Percentiles rank a stretch among this genome's conserved stretches.
These are phyloP conservation scores for Torulaspora microellipsoides DNA, from an alignment of 805 yeast species.

Conservation along the genomic window DNA sequence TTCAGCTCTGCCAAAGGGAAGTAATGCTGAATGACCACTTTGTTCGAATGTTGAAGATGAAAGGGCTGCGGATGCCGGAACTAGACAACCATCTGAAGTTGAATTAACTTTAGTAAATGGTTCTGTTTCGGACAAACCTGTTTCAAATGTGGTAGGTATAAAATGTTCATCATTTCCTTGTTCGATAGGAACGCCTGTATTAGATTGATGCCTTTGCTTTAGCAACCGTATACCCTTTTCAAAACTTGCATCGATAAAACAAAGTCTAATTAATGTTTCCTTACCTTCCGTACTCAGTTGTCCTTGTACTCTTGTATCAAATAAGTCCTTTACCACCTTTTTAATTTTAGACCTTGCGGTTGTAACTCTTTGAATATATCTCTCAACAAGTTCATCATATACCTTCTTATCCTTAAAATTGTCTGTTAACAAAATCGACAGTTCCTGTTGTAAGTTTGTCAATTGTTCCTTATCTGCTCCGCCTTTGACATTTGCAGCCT, in stretches of 20 bases:
- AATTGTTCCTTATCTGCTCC: conserved; percentile 40
- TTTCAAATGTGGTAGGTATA: background rate
- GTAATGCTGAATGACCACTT: conserved; percentile 33
- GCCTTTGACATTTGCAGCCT: background rate
- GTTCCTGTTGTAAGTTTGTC: conserved; percentile 53
- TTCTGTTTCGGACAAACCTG: conserved; percentile 1
- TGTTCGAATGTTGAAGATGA: conserved; percentile 27
- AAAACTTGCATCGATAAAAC: conserved; percentile 67
- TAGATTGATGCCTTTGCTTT: conserved; percentile 25
- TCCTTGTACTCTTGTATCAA: conserved; percentile 51
- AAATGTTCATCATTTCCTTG: background rate
- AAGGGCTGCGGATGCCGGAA: conserved; percentile 14
- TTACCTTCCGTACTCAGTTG: conserved; percentile 66
- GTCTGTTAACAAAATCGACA: conserved; percentile 40
- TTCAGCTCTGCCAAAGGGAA: conserved; percentile 37
- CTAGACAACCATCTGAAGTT: background rate
- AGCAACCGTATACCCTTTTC: conserved; percentile 45
- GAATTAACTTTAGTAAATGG: background rate
- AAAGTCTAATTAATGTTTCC: conserved; percentile 67
- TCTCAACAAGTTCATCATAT: conserved; percentile 28
- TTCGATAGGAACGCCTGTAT: background rate
- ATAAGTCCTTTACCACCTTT: conserved; percentile 51
- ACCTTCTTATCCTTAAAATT: conserved; percentile 25
- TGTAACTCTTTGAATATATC: conserved; percentile 37
- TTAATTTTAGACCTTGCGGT: conserved; percentile 40